Base-by-base conservation (phyloP, 176 grass and related monocot species). In the Metroxylon sagu region DNA sequence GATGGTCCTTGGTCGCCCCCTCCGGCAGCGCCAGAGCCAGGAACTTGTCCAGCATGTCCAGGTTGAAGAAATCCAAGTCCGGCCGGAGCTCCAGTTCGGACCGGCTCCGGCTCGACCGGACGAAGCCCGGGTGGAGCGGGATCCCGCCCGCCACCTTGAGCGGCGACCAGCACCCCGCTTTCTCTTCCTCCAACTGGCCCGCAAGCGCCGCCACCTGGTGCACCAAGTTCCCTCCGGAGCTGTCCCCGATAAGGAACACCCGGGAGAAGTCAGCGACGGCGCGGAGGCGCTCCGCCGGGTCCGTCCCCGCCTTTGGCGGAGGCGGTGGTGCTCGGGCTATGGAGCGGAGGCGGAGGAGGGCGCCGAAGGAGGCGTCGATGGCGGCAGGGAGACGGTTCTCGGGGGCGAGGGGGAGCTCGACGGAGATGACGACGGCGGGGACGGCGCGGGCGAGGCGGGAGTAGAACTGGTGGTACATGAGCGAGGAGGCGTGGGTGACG, bases 401-500 rank as follows among this genome's bases (percentile, higher is more conserved):
- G 0, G 85, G 89, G 6, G 89, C 89, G 17, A 88, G 68, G 18
- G 84, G 89, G 10, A 94, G 89, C 67, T 87, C 74, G n/a, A 78
- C 59, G 15, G 89, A 72, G 74, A 94, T 51, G 2, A 94, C 77
- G 0, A 60, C 74, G 30, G 89, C 80, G 0, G 81, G 80, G 14
- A 85, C 4, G 50, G 80, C 49, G 61, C 69, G 49, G 5, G 89
- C 84, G 30, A 94, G 65, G 50, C 80, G 71, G 19, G 84, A 70
- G 66, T 94, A 94, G 57, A 94, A 94, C 49, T 87, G 84, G 67
- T 94, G 77, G 89, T 88, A 95, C 78, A 95, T 77, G 60, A 80
- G 26, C 89, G 75, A 80, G 2, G 85, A 78, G 39, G 72, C 72
- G 78, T 75, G 79, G 25, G 81, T 80, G 69, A 95, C 85, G 79